Conservation (phyloP, 148 eudicot species). For the Camellia japonica region DNA sequence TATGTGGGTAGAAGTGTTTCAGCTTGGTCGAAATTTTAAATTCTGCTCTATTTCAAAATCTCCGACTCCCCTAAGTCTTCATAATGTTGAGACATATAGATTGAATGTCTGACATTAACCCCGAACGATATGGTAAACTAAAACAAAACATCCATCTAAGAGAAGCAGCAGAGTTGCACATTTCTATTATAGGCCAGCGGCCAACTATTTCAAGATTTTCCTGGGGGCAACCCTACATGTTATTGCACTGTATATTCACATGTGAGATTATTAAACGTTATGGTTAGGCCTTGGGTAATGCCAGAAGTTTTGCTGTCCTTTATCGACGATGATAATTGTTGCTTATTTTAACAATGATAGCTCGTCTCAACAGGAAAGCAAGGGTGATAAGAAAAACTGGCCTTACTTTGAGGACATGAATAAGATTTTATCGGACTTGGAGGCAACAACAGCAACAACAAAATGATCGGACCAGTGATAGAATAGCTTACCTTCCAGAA, state of each 20-base stretch:
- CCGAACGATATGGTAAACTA: background rate
- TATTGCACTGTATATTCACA: background rate
- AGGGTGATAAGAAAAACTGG: slow-evolving; percentile 59
- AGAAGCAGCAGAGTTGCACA: too few species aligned
- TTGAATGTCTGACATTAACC: background rate
- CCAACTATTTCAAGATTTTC: background rate
- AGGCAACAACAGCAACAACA: slow-evolving; percentile 24
- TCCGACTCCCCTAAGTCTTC: background rate
- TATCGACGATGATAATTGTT: background rate
- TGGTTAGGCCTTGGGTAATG: background rate
- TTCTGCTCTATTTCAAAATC: background rate
- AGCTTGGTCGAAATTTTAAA: background rate
- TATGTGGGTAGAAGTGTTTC: background rate
- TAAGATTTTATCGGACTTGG: slow-evolving; percentile 51
- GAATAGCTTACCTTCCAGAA: background rate
- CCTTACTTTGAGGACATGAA: slow-evolving; percentile 63
- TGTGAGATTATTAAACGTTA: background rate
- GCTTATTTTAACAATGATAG: background rate
- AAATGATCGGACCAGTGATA: slow-evolving; percentile 14
- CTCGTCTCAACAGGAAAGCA: slow-evolving; percentile 60
- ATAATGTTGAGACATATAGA: background rate
- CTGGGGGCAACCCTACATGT: background rate
- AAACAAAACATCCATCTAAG: background rate
- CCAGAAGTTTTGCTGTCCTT: background rate
- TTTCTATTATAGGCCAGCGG: background rate